Evolutionary conservation across 1,284 basidiomycete genomes (phyloP).

Genomic region (Ceraceosorus bombacis): DNA sequence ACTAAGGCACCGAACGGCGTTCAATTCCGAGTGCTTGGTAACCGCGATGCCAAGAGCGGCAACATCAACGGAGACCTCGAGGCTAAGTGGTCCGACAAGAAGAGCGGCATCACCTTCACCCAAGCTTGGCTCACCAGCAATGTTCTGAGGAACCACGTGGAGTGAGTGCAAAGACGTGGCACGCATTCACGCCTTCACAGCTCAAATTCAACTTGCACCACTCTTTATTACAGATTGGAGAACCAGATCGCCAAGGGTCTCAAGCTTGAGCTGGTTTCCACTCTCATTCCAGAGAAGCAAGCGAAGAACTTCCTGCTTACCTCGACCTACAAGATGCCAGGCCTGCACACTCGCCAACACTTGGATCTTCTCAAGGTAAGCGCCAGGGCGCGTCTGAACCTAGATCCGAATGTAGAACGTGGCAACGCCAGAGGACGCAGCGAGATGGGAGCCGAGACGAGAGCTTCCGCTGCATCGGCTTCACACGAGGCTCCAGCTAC

Average conservation of each 20-base stretch:
- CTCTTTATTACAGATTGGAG: conserved; percentile 56
- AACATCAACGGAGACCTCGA: conserved; percentile 48
- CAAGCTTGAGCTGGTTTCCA: conserved; percentile 84
- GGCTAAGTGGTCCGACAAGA: conserved; percentile 47
- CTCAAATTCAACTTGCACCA: no score
- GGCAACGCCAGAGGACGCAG: no score
- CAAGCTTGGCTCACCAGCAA: conserved; percentile 78
- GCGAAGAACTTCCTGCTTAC: conserved; percentile 63
- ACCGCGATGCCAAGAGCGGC: conserved; percentile 46
- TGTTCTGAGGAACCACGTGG: conserved; percentile 77
- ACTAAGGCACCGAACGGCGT: conserved; percentile 70
- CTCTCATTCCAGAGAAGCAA: conserved; percentile 72
- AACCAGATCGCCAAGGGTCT: conserved; percentile 93
- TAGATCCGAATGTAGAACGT: no score
- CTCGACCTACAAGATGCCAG: conserved; percentile 90
- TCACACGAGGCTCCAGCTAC: no score
- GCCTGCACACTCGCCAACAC: conserved; percentile 82
- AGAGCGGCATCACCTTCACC: conserved; percentile 45
- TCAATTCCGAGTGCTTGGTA: conserved; percentile 50
- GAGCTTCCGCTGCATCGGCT: no score
- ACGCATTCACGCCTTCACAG: no score
- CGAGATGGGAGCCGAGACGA: no score
- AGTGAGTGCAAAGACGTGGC: conserved; percentile 49
- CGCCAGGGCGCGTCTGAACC: conserved; percentile 45
- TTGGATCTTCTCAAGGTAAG: conserved; percentile 88